These are phyloP conservation scores for Phytophthora megakarya DNA, from an alignment of 352 stramenopile genomes.

Conservation along the genomic window DNA sequence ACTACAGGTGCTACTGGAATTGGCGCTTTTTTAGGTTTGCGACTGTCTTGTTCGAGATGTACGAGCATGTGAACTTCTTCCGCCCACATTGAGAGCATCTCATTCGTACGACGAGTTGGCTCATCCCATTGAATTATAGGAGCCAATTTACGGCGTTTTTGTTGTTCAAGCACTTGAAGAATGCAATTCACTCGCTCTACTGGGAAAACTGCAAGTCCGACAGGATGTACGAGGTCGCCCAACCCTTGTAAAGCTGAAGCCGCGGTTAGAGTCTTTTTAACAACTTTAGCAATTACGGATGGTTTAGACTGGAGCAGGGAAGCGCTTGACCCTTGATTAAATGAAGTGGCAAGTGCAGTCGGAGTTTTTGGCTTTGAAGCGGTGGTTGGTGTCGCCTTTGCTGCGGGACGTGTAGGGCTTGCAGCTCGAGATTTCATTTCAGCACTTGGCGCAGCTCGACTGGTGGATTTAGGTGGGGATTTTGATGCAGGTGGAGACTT, in stretches of 20 bases:
- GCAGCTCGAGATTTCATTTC: constrained; percentile 19
- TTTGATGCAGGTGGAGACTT: constrained; percentile 17
- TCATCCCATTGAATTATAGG: constrained; percentile 63
- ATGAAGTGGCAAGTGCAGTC: not conserved
- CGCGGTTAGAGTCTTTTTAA: constrained; percentile 26
- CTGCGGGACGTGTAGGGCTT: constrained; percentile 13
- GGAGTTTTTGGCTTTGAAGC: constrained; percentile 14
- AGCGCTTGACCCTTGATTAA: constrained; percentile 1
- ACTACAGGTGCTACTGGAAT: not conserved
- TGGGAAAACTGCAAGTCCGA: constrained; percentile 41
- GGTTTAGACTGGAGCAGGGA: constrained; percentile 7
- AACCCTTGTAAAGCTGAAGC: constrained; percentile 43
- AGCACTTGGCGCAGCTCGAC: constrained; percentile 5
- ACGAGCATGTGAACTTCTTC: constrained; percentile 67
- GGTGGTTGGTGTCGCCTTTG: constrained; percentile 10
- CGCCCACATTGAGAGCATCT: constrained; percentile 62
- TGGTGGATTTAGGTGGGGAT: constrained; percentile 21
- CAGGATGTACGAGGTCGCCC: constrained; percentile 40
- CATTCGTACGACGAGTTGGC: constrained; percentile 49
- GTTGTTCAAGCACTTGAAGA: constrained; percentile 42
- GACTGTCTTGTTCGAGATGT: constrained; percentile 61
- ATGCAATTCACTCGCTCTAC: constrained; percentile 57
- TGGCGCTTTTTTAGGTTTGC: constrained; percentile 51
- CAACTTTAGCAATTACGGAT: constrained; percentile 1
- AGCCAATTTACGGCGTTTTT: constrained; percentile 37